phyloP scores from a whole-genome alignment of 83 land plant genomes.

The Larix sibirica region DNA sequence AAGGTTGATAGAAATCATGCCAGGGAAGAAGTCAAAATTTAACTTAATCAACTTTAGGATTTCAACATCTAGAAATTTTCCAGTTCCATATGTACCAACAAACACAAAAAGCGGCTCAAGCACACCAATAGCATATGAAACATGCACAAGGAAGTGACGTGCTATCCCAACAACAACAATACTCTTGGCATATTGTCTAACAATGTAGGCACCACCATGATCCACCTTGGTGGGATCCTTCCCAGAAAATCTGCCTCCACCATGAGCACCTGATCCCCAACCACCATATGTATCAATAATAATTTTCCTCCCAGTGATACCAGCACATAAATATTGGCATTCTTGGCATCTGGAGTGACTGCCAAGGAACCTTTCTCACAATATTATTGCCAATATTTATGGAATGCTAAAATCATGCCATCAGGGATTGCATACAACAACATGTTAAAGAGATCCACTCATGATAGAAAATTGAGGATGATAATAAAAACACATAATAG shows the following conservation, averaged over 20 bases:
- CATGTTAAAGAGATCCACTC: too few species aligned
- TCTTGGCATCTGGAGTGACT: too few species aligned
- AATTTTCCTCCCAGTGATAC: conserved; percentile 64
- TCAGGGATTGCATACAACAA: too few species aligned
- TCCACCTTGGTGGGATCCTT: conserved; percentile 78
- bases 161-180: conserved; percentile 61
- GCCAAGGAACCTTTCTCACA: too few species aligned
- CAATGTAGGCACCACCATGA: conserved; percentile 73
- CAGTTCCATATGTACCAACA: conserved; percentile 66
- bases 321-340: conserved; percentile 11
- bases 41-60: conserved; percentile 52
- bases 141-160: conserved; percentile 54
- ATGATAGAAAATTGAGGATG: too few species aligned
- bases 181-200: conserved; percentile 67
- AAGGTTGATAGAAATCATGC: conserved; percentile 54
- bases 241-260: conserved; percentile 69
- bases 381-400: too few species aligned
- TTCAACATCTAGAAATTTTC: conserved; percentile 58
- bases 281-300: conserved; percentile 70
- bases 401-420: too few species aligned
- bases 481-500: too few species aligned
- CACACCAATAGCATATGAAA: conserved; percentile 71
- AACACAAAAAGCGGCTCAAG: conserved; percentile 63
- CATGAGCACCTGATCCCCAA: conserved; percentile 49
- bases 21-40: conserved; percentile 66